phyloP scores from a whole-genome alignment of 1,284 basidiomycete species.

The Marasmius oreades region DNA sequence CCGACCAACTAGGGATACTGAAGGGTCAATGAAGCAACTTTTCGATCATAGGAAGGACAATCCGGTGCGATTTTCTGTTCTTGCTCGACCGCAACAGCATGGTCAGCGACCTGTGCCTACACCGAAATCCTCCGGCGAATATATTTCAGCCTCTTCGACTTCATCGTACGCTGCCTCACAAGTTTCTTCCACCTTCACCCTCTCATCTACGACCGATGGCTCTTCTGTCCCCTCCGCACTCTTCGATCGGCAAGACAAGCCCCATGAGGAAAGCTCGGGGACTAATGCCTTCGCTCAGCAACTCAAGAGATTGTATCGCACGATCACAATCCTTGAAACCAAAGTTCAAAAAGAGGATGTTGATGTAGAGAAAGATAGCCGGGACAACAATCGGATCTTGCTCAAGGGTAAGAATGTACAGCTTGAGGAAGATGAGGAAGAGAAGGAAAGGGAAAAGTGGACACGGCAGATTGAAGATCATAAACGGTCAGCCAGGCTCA shows the following conservation, averaged over 20 bases:
- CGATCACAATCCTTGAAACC: slow-evolving; percentile 69
- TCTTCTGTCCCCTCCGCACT: slow-evolving; percentile 67
- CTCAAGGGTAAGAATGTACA: slow-evolving; percentile 47
- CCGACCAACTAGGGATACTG: slow-evolving; percentile 29
- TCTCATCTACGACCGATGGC: slow-evolving; percentile 73
- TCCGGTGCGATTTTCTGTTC: slow-evolving; percentile 73
- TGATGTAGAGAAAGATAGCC: slow-evolving; percentile 43
- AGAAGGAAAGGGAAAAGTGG: slow-evolving; percentile 68
- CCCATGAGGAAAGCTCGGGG: slow-evolving; percentile 50
- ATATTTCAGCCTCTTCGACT: slow-evolving; percentile 71
- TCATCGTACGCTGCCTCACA: slow-evolving; percentile 75
- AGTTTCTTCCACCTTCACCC: slow-evolving; percentile 69
- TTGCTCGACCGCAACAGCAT: slow-evolving; percentile 42
- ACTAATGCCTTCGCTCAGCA: slow-evolving; percentile 65
- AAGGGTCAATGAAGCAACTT: slow-evolving; percentile 50
- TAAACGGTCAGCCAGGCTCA: slow-evolving; percentile 50
- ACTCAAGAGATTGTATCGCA: slow-evolving; percentile 79
- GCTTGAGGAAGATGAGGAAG: slow-evolving; percentile 47
- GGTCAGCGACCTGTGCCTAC: slow-evolving; percentile 37
- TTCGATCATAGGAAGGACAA: slow-evolving; percentile 86
- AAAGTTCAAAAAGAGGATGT: slow-evolving; percentile 65
- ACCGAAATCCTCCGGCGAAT: slow-evolving; percentile 63
- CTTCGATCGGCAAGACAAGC: slow-evolving; percentile 46
- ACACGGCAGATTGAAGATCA: slow-evolving; percentile 62
- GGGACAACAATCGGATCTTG: slow-evolving; percentile 42